Base-by-base conservation (phyloP, 2,329 filamentous ascomycete species). In the Stagonosporopsis tanaceti region DNA sequence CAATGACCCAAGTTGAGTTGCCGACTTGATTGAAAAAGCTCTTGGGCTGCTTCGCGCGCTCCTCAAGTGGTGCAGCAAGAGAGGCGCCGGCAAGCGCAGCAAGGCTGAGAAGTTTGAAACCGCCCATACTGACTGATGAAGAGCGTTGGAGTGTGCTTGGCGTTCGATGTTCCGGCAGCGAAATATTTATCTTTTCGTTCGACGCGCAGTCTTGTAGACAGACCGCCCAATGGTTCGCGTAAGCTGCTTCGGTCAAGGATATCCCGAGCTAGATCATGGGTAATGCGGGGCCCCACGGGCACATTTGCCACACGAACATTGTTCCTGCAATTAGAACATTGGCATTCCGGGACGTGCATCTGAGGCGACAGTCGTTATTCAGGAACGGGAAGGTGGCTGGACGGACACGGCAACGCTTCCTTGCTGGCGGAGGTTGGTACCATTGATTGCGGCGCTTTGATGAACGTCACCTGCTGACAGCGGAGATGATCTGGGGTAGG, bases 1-100 rank as follows among this genome's bases (percentile, higher is more conserved):
- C 78, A 44, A 80, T 64, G 3, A 75, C 48, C 75, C 75, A 77
- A 2, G 73, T 74, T 17, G 70, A 69, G 38, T 71, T 65, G 25
- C 73, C 68, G 7, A 75, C 17, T 30, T 72, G 66, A 32, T 71
- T 70, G 9, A 78, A 48, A 47, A 78, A 78, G 47, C 70, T 69
- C 59, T 69, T 68, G 0, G 66, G 66, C 41, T 67, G 67, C 46
- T 65, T 59, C 22, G 61, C 58, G n/a, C 61, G 54, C 37, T 62
- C 61, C 32, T 67, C 67, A 2, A 66, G 34, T 4, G 70, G 69
- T 12, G 61, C 60, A 6, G 67, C 64, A 11, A 57, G 22, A 11
- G 38, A 11, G 15, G 44, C 22, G 1, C 54, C 59, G 30, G 59
- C 58, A 9, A 72, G 46, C 11, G 60, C 58, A 50, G 58, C 63